A percentile compares a stretch with the other conserved stretches of the same genome.
phyloP scores from a whole-genome alignment of 352 stramenopile species.

The Globisporangium acanthophoron region DNA sequence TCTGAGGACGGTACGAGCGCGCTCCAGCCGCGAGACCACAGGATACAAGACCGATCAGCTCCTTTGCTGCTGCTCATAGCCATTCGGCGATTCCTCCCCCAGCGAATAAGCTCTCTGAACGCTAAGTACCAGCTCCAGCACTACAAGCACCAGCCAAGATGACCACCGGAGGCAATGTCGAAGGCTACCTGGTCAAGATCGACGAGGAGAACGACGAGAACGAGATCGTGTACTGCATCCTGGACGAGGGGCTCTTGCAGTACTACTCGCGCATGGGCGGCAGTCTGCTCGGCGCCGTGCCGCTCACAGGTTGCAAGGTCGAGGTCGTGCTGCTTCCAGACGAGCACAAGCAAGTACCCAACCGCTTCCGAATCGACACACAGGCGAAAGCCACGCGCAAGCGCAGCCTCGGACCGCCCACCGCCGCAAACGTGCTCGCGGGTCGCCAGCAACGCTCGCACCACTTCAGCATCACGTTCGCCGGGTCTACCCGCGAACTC shows the following conservation, averaged over 20 bases:
- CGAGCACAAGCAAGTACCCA: slow-evolving; percentile 27
- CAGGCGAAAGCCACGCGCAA: slow-evolving; percentile 20
- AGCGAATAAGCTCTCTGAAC: neutral
- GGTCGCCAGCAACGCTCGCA: slow-evolving; percentile 15
- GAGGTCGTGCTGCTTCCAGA: slow-evolving; percentile 65
- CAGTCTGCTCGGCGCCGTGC: slow-evolving; percentile 47
- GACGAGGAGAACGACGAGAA: slow-evolving; percentile 33
- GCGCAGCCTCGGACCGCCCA: slow-evolving; percentile 17
- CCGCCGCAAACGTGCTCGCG: slow-evolving; percentile 15
- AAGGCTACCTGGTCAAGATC: slow-evolving; percentile 79
- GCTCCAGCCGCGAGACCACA: too few relatives aligned
- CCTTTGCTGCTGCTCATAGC: too few relatives aligned
- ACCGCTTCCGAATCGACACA: slow-evolving; percentile 70
- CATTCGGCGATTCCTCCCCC: neutral
- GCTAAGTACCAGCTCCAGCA: neutral
- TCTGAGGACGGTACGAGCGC: too few relatives aligned
- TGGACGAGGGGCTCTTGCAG: slow-evolving; percentile 75
- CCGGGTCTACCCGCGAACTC: slow-evolving; percentile 48
- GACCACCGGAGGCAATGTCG: slow-evolving; percentile 61
- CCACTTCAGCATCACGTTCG: slow-evolving; percentile 30
- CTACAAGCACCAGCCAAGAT: slow-evolving; percentile 10
- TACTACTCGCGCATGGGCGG: slow-evolving; percentile 77
- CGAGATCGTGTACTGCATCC: slow-evolving; percentile 77
- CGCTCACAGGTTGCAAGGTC: slow-evolving; percentile 70
- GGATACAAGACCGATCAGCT: too few relatives aligned